A percentile compares a stretch with the other conserved stretches of the same genome.
Conservation (phyloP, 1,139 yeast species). For the Wickerhamiella infanticola region DNA sequence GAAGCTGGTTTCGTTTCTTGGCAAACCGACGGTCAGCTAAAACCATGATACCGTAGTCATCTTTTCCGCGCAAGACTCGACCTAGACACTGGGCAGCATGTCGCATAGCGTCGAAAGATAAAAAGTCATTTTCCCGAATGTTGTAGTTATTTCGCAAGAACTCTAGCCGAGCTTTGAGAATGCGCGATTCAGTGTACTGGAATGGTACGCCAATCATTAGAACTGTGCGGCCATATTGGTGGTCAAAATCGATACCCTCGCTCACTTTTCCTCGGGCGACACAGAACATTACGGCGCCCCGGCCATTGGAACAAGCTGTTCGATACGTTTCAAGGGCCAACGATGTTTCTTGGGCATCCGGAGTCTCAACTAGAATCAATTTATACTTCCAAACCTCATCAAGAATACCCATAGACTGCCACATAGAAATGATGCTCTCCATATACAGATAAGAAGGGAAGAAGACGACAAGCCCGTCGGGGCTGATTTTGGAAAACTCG, state of each 20-base stretch:
- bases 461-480: conserved; percentile 96
- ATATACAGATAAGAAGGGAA: conserved; percentile 92
- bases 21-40: conserved; percentile 88
- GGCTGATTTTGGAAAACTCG: conserved; percentile 88
- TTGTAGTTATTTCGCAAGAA: conserved; percentile 85
- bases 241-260: conserved; percentile 98
- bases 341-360: conserved; percentile 97
- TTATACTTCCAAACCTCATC: conserved; percentile 98
- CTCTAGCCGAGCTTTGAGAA: conserved; percentile 84
- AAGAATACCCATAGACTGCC: conserved; percentile 96
- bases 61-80: conserved; percentile 90
- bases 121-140: conserved; percentile 81
- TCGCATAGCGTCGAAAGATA: conserved; percentile 98
- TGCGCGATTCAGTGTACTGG: conserved; percentile 95
- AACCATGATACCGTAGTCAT: conserved; percentile 97
- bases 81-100: conserved; percentile 99
- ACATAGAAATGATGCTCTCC: conserved; percentile 95
- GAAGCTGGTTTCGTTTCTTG: conserved; percentile 71
- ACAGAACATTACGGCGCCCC: conserved; percentile 90
- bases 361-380: conserved; percentile 90
- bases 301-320: conserved; percentile 91
- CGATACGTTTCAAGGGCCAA: conserved; percentile 89
- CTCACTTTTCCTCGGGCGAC: conserved; percentile 99
- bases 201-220: conserved; percentile 98
- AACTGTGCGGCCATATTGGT: conserved; percentile 94